Conservation (phyloP, 2,329 filamentous ascomycete species). For the Phialophora verrucosa region DNA sequence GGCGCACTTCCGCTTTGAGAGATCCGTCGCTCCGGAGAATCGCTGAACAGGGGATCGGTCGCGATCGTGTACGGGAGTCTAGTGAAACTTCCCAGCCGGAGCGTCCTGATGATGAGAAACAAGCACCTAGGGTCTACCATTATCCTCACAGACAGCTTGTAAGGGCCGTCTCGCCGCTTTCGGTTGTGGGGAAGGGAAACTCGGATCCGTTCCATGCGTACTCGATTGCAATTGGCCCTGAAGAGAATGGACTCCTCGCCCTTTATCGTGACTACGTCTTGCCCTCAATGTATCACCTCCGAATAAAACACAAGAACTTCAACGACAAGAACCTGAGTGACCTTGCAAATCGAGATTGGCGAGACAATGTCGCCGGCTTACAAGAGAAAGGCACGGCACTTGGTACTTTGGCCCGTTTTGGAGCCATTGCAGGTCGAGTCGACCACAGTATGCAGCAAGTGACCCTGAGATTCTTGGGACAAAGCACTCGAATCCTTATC, state of each 20-base stretch:
- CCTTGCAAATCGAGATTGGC: conserved; percentile 14
- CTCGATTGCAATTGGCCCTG: conserved; percentile 14
- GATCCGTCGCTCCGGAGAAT: neutral
- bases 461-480: neutral
- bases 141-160: neutral
- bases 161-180: neutral
- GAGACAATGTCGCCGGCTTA: conserved; percentile 9
- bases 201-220: conserved; percentile 24
- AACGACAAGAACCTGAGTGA: conserved; percentile 10
- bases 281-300: conserved; percentile 7
- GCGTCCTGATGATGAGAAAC: neutral
- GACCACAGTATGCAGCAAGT: neutral
- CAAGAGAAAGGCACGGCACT: conserved; percentile 7
- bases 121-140: neutral
- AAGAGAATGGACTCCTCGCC: conserved; percentile 20
- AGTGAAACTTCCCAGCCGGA: neutral
- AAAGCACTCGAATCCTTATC: conserved; percentile 7
- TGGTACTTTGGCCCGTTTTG: conserved; percentile 11
- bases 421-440: neutral
- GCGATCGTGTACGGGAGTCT: neutral
- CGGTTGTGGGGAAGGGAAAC: conserved; percentile 22
- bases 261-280: conserved; percentile 24
- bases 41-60: neutral
- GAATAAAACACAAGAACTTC: conserved; percentile 3
- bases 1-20: conserved; percentile 1